Conservation (phyloP, 2,329 filamentous ascomycete genomes). For the Fusarium sterilihyphosum region DNA sequence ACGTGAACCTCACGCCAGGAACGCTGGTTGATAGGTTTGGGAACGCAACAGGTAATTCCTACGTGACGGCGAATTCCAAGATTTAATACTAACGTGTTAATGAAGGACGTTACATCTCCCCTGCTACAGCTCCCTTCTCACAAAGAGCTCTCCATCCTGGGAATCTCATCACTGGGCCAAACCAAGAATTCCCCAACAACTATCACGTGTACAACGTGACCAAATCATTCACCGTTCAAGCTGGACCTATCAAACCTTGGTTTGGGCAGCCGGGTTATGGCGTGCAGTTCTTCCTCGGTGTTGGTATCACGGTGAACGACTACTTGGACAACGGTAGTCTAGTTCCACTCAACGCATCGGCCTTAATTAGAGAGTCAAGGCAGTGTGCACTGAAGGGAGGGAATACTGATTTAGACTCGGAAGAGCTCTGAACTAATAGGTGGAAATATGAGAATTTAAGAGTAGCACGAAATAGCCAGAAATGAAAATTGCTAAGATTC, state of each 20-base stretch:
- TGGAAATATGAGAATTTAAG: background rate
- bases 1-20: slow-evolving; percentile 51
- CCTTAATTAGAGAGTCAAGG: background rate
- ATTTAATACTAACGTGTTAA: background rate
- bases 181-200: slow-evolving; percentile 21
- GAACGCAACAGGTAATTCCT: background rate
- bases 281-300: slow-evolving; percentile 23
- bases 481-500: too few species aligned
- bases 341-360: background rate
- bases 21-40: slow-evolving; percentile 60
- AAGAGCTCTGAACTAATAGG: background rate
- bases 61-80: accelerated
- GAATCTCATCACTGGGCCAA: slow-evolving; percentile 6
- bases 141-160: slow-evolving; percentile 24
- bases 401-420: accelerated
- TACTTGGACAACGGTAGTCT: slow-evolving; percentile 4
- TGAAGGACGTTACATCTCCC: slow-evolving; percentile 22
- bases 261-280: slow-evolving; percentile 27
- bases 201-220: slow-evolving; percentile 23
- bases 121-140: slow-evolving; percentile 21
- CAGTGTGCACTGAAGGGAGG: background rate
- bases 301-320: slow-evolving; percentile 2
- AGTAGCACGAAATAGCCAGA: too few species aligned
- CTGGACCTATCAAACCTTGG: slow-evolving; percentile 26
- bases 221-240: slow-evolving; percentile 13